Conservation (phyloP, 1,284 basidiomycete species). For the Cutaneotrichosporon daszewskae region DNA sequence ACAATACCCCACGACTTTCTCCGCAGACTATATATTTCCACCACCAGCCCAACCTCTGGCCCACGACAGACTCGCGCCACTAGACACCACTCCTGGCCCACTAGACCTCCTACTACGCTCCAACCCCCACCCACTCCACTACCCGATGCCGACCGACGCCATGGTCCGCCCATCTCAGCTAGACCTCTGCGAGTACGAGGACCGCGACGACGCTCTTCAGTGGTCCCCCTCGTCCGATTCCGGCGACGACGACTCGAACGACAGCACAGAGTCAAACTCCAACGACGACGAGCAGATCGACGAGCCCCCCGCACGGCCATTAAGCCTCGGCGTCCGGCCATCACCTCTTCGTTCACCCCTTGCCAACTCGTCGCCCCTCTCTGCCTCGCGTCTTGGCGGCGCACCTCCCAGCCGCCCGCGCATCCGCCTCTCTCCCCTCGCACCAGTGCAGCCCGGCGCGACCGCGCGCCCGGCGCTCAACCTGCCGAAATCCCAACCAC, state of each 20-base stretch:
- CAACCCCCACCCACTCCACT: too few species aligned
- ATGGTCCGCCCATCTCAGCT: slow-evolving; percentile 7
- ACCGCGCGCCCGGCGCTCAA: too few species aligned
- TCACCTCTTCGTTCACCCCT: slow-evolving; percentile 3
- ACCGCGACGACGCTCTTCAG: too few species aligned
- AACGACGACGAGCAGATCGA: slow-evolving; percentile 7
- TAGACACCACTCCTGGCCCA: not conserved
- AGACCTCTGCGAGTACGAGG: slow-evolving; percentile 3
- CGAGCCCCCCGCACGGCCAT: slow-evolving; percentile 1
- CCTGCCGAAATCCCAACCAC: too few species aligned
- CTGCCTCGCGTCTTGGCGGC: slow-evolving; percentile 5
- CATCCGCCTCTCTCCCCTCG: not conserved
- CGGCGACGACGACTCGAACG: slow-evolving; percentile 8
- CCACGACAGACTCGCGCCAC: not conserved
- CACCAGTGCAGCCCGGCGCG: too few species aligned
- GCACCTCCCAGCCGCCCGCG: slow-evolving; percentile 1
- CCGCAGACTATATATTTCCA: too few species aligned
- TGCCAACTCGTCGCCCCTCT: slow-evolving; percentile 10
- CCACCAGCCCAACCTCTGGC: not conserved
- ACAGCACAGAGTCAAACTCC: too few species aligned
- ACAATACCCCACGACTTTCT: not conserved
- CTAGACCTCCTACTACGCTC: too few species aligned
- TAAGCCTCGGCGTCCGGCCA: not conserved
- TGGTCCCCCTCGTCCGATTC: slow-evolving; percentile 3
- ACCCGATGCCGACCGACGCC: slow-evolving; percentile 13